Evolutionary conservation across 768 basidiomycete genomes (phyloP).

Genomic region (Tylopilus rubrobrunneus): DNA sequence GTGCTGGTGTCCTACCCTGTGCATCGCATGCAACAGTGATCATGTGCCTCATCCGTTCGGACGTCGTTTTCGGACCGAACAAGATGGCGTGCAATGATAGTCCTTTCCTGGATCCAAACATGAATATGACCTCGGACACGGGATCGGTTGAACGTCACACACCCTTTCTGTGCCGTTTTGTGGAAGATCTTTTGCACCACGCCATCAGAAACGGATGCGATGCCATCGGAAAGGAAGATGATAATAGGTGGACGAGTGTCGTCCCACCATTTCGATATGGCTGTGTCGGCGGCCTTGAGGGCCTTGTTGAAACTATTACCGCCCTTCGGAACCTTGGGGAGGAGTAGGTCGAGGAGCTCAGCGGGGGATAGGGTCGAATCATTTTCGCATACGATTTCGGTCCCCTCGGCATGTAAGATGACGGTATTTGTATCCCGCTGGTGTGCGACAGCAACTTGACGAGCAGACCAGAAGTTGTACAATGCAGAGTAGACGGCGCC

Average conservation of each 20-base stretch:
- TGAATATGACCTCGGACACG: not conserved
- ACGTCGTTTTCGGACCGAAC: slow-evolving; percentile 39
- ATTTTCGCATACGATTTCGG: slow-evolving; percentile 33
- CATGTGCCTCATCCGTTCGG: slow-evolving; percentile 40
- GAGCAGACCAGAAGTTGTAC: slow-evolving; percentile 51
- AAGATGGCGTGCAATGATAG: slow-evolving; percentile 56
- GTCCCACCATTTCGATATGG: slow-evolving; percentile 44
- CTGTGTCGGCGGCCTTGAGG: slow-evolving; percentile 31
- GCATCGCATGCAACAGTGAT: slow-evolving; percentile 43
- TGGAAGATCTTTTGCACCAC: slow-evolving; percentile 36
- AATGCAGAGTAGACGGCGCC: slow-evolving; percentile 55
- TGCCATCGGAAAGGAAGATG: slow-evolving; percentile 57
- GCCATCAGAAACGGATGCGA: slow-evolving; percentile 35
- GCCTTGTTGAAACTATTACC: slow-evolving; percentile 46
- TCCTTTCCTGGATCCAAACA: slow-evolving; percentile 38
- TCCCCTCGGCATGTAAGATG: slow-evolving; percentile 38
- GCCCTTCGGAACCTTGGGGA: slow-evolving; percentile 31
- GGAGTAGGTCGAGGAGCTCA: slow-evolving; percentile 39
- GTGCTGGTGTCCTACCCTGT: slow-evolving; percentile 32
- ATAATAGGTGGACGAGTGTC: slow-evolving; percentile 45
- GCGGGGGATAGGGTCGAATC: slow-evolving; percentile 43
- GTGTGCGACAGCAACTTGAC: slow-evolving; percentile 32
- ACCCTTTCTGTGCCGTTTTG: slow-evolving; percentile 40
- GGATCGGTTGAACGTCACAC: not conserved
- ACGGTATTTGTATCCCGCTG: slow-evolving; percentile 55